phyloP scores from a whole-genome alignment of 2,329 filamentous ascomycete species.

The Aspergillus fumigatiaffinis region DNA sequence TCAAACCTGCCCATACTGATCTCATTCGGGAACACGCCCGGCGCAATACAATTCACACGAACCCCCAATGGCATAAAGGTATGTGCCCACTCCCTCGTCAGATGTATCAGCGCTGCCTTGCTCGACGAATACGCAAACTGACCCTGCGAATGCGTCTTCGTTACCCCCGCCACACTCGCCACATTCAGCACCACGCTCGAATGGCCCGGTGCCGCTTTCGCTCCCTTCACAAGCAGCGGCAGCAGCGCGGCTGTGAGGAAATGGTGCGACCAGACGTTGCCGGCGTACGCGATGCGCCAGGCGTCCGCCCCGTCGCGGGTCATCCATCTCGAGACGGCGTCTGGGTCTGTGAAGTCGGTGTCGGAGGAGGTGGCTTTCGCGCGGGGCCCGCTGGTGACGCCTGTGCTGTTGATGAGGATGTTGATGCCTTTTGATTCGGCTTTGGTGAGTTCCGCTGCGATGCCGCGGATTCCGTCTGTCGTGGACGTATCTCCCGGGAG shows the following conservation, averaged over 20 bases:
- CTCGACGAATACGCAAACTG: slow-evolving; percentile 52
- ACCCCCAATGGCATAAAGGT: slow-evolving; percentile 55
- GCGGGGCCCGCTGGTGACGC: slow-evolving; percentile 50
- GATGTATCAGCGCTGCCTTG: slow-evolving; percentile 50
- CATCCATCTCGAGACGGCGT: slow-evolving; percentile 14
- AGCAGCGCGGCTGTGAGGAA: slow-evolving; percentile 55
- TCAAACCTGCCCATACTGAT: slow-evolving; percentile 54
- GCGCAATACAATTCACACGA: slow-evolving; percentile 55
- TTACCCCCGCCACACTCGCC: slow-evolving; percentile 47
- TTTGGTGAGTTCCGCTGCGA: slow-evolving; percentile 50
- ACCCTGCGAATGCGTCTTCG: slow-evolving; percentile 49
- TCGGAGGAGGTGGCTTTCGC: slow-evolving; percentile 32
- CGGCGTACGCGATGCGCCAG: slow-evolving; percentile 50
- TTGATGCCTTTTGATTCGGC: slow-evolving; percentile 53
- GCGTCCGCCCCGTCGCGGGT: slow-evolving; percentile 27
- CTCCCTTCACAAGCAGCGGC: slow-evolving; percentile 50
- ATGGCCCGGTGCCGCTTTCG: slow-evolving; percentile 44
- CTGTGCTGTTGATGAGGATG: slow-evolving; percentile 35
- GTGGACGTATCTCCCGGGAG: slow-evolving; percentile 47
- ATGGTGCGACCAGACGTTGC: slow-evolving; percentile 50
- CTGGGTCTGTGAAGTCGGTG: slow-evolving; percentile 12
- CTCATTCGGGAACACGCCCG: slow-evolving; percentile 55
- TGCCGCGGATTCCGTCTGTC: slow-evolving; percentile 47
- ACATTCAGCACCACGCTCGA: slow-evolving; percentile 53
- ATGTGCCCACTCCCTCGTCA: slow-evolving; percentile 53